Evolutionary conservation across 441 rosid genomes (phyloP).

Genomic region (Syzygium syzygioides): DNA sequence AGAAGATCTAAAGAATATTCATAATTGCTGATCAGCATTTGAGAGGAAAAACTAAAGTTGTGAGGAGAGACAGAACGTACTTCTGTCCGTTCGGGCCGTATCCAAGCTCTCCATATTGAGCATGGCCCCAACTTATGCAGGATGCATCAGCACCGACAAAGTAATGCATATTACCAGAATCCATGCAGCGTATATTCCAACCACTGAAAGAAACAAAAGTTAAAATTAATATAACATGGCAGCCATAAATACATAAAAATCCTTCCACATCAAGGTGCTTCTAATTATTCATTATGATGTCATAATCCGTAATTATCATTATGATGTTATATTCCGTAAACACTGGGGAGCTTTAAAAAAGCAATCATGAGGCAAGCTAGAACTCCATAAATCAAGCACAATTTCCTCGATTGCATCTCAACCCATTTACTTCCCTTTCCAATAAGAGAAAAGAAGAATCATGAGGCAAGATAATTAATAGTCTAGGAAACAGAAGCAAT

Average conservation of each 20-base stretch:
- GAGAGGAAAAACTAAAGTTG: not conserved
- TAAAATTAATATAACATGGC: not conserved
- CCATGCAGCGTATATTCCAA: slow-evolving; percentile 96
- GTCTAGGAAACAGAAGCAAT: not conserved
- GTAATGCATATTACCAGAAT: slow-evolving; percentile 92
- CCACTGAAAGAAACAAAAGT: slow-evolving; percentile 44
- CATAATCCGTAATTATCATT: not conserved
- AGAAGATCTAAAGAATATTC: slow-evolving; percentile 60
- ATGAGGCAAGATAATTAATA: not conserved
- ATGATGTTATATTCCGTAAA: not conserved
- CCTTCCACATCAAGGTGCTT: not conserved
- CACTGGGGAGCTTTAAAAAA: not conserved
- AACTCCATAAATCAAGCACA: not conserved
- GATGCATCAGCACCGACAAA: slow-evolving; percentile 97
- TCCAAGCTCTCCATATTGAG: slow-evolving; percentile 89
- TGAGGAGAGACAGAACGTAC: slow-evolving; percentile 27
- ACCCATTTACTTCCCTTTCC: not conserved
- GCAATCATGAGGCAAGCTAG: not conserved
- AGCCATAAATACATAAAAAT: not conserved
- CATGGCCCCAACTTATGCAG: slow-evolving; percentile 98
- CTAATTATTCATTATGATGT: not conserved
- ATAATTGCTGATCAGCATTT: not conserved
- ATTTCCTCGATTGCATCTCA: not conserved
- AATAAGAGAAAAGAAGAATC: not conserved
- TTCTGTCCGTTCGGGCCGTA: slow-evolving; percentile 91